These are phyloP conservation scores for Penicillium vulpinum DNA, from an alignment of 2,329 filamentous ascomycete species.

Conservation along the genomic window DNA sequence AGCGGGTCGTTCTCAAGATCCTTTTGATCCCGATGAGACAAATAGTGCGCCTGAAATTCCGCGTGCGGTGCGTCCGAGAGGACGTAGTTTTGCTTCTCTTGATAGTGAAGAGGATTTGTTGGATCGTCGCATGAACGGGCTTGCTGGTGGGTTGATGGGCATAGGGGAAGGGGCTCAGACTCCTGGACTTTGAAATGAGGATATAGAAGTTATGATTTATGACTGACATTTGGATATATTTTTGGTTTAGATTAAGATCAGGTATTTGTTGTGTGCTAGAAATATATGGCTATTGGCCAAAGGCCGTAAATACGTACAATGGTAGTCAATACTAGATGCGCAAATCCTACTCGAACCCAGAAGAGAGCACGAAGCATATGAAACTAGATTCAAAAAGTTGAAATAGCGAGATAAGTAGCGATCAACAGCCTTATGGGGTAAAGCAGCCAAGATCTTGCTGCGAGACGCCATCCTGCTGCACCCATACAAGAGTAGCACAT, in stretches of 20 bases:
- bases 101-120: conserved; percentile 59
- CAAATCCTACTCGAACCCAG: background rate
- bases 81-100: conserved; percentile 54
- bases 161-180: conserved; percentile 39
- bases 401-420: conserved; percentile 30
- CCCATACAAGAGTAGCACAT: conserved; percentile 17
- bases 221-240: background rate
- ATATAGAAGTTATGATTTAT: conserved; percentile 3
- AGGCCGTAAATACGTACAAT: too few species aligned
- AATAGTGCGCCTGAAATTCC: conserved; percentile 25
- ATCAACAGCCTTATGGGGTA: conserved; percentile 28
- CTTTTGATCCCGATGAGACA: conserved; percentile 16
- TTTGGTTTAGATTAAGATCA: background rate
- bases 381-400: conserved; percentile 24
- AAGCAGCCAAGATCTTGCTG: conserved; percentile 22
- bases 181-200: conserved; percentile 24
- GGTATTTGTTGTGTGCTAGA: background rate
- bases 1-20: conserved; percentile 10
- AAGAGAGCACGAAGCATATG: conserved; percentile 2
- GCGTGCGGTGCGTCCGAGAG: conserved; percentile 20
- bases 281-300: background rate
- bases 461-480: conserved; percentile 8
- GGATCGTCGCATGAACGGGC: conserved; percentile 56
- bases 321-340: conserved; percentile 13
- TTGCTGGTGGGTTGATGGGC: conserved; percentile 55